phyloP scores from a whole-genome alignment of 1,139 yeast genomes.

The Tardiomyces digboiensis region DNA sequence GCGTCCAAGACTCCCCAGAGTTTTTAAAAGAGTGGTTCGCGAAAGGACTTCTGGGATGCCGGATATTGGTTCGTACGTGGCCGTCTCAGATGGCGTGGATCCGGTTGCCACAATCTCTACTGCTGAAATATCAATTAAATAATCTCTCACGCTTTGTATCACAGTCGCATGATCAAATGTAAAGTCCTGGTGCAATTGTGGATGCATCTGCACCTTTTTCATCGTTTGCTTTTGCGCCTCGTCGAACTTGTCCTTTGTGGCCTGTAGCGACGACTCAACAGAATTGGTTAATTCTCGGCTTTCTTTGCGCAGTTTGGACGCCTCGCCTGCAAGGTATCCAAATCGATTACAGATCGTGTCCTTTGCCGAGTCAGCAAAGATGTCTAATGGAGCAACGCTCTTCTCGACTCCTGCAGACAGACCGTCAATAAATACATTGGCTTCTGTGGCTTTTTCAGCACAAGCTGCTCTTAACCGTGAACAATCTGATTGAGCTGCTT shows the following conservation, averaged over 20 bases:
- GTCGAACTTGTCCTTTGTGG: not conserved
- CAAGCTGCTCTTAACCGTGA: not conserved
- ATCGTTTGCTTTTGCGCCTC: not conserved
- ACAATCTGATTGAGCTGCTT: not conserved
- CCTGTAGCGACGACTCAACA: not conserved
- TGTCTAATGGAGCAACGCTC: too few species aligned
- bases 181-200: not conserved
- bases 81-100: not conserved
- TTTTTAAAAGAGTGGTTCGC: not conserved
- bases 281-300: not conserved
- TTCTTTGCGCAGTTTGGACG: not conserved
- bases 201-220: too few species aligned
- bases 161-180: not conserved
- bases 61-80: not conserved
- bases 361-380: not conserved
- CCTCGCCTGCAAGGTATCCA: not conserved
- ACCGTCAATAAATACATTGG: not conserved
- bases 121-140: not conserved
- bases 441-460: not conserved
- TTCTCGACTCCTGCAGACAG: too few species aligned
- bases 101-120: not conserved
- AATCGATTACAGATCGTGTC: not conserved
- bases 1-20: too few species aligned
- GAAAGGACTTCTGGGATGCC: too few species aligned
- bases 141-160: not conserved